Percentiles rank a stretch among this genome's conserved stretches.
phyloP scores from a whole-genome alignment of 2,329 filamentous ascomycete genomes.

The Botrytis fragariae region DNA sequence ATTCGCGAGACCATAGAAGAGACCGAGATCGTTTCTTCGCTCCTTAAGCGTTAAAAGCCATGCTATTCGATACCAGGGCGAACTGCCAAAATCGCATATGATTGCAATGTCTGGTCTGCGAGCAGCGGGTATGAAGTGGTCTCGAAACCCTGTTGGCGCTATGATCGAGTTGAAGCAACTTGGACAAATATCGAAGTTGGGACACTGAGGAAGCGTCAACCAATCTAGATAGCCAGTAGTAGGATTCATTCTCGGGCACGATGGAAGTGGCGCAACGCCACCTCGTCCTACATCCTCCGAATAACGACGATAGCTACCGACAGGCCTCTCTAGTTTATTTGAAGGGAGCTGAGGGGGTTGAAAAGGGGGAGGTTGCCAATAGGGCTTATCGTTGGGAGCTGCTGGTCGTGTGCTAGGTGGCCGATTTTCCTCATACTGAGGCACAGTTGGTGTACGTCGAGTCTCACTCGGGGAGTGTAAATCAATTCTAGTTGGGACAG shows the following conservation, averaged over 20 bases:
- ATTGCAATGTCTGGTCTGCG: constrained; percentile 57
- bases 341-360: constrained; percentile 37
- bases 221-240: constrained; percentile 70
- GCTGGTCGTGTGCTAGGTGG: constrained; percentile 21
- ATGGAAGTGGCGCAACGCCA: constrained; percentile 52
- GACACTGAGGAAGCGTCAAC: constrained; percentile 70
- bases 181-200: constrained; percentile 77
- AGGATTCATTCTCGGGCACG: constrained; percentile 65
- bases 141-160: constrained; percentile 62
- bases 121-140: constrained; percentile 62
- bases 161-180: constrained; percentile 73
- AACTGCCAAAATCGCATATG: constrained; percentile 74
- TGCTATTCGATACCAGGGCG: constrained; percentile 78
- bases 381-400: constrained; percentile 19
- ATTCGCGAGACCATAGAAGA: constrained; percentile 68
- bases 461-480: constrained; percentile 27
- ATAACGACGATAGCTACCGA: constrained; percentile 52
- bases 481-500: constrained; percentile 29
- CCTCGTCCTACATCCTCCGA: constrained; percentile 52
- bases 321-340: constrained; percentile 40
- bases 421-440: constrained; percentile 26
- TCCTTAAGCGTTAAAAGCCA: constrained; percentile 78
- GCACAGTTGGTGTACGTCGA: constrained; percentile 23
- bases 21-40: constrained; percentile 59
- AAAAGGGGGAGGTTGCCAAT: constrained; percentile 49